These are phyloP conservation scores for Eucalyptus microcorys DNA, from an alignment of 345 rosid species.

Conservation along the genomic window DNA sequence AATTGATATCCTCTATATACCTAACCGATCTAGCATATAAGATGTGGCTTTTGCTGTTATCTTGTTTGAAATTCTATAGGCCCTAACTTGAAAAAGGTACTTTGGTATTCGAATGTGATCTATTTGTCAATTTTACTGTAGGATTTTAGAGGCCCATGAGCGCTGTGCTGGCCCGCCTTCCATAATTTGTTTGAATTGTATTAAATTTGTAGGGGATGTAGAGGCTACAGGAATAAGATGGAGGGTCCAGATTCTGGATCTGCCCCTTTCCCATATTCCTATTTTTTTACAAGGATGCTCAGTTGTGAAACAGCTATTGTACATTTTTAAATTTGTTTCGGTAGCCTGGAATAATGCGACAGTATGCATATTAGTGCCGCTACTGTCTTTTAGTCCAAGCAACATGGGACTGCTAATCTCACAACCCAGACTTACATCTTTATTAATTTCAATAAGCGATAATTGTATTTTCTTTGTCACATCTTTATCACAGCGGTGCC, in stretches of 20 bases:
- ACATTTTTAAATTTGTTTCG: not conserved
- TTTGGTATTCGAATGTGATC: not conserved
- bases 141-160: not conserved
- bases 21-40: not conserved
- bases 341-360: not conserved
- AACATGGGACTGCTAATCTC: not conserved
- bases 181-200: not conserved
- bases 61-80: not conserved
- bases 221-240: not conserved
- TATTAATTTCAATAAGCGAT: not conserved
- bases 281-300: not conserved
- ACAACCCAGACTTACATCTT: not conserved
- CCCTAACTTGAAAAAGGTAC: not conserved
- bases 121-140: not conserved
- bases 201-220: not conserved
- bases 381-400: not conserved
- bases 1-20: not conserved
- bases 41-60: not conserved
- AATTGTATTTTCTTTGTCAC: not conserved
- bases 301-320: not conserved
- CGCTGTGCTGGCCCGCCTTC: not conserved
- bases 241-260: not conserved
- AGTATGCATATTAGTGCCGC: not conserved
- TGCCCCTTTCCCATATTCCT: not conserved
- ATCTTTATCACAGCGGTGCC: not conserved